Evolutionary conservation across 2,329 filamentous ascomycete species (phyloP).

Genomic region (Colletotrichum siamense): DNA sequence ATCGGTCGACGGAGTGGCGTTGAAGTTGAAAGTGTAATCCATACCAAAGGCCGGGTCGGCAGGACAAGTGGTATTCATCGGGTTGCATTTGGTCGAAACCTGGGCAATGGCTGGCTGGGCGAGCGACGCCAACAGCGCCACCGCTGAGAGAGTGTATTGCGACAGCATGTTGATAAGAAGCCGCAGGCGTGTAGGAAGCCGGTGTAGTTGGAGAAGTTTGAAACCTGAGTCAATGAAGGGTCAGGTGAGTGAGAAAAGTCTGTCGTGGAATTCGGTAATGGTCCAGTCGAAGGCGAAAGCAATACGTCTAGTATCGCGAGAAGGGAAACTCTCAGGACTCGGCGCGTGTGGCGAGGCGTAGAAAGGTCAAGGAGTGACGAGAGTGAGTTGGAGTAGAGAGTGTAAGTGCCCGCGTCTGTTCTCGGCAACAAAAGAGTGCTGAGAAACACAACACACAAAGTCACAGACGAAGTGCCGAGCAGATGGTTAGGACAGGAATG

Average conservation of each 20-base stretch:
- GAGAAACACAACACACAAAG: background rate
- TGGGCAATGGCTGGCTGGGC: conserved; percentile 66
- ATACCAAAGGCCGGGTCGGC: conserved; percentile 74
- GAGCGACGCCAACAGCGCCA: conserved; percentile 48
- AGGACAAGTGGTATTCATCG: conserved; percentile 73
- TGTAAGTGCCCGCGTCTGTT: background rate
- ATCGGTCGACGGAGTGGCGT: conserved; percentile 60
- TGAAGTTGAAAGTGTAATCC: conserved; percentile 68
- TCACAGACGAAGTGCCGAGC: background rate
- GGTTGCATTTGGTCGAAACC: conserved; percentile 80
- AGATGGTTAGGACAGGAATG: background rate
- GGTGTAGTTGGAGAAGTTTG: background rate
- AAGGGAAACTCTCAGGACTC: background rate
- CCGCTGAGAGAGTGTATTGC: conserved; percentile 34
- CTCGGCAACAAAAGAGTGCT: background rate
- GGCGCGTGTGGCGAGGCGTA: background rate
- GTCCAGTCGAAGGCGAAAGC: background rate
- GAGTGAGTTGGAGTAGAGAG: background rate
- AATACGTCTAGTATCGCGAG: conserved; percentile 11
- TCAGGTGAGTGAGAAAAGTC: background rate
- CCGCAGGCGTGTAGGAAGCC: background rate
- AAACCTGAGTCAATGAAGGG: background rate
- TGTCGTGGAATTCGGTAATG: background rate
- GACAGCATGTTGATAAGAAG: conserved; percentile 28
- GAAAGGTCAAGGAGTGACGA: conserved; percentile 6